These are phyloP conservation scores for Umbelopsis isabellina DNA, from an alignment of 192 early-diverging fungal genomes.

Conservation along the genomic window DNA sequence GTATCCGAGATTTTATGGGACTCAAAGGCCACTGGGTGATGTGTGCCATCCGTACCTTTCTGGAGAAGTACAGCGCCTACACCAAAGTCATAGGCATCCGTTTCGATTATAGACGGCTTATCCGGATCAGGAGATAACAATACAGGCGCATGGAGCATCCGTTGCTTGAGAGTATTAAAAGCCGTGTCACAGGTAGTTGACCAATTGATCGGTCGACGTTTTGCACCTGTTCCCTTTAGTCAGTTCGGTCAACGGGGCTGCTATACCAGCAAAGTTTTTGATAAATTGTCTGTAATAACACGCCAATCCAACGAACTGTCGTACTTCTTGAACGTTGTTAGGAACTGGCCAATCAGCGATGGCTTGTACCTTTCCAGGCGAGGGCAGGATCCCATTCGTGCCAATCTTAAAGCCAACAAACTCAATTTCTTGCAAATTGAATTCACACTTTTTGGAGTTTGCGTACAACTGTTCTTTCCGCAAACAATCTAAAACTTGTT, in stretches of 20 bases:
- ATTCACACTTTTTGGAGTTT: no score
- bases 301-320: constrained; percentile 28
- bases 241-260: constrained; percentile 22
- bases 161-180: constrained; percentile 1
- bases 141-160: background rate
- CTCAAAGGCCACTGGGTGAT: no score
- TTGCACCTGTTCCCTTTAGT: background rate
- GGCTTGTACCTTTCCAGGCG: no score
- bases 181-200: background rate
- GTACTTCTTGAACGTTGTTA: background rate
- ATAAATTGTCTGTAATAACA: constrained; percentile 37
- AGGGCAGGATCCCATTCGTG: no score
- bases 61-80: background rate
- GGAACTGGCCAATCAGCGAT: no score
- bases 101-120: constrained; percentile 3
- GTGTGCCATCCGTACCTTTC: background rate
- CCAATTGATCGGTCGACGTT: background rate
- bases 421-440: no score
- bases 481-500: no score
- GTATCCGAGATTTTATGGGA: no score
- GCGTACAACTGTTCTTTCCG: no score
- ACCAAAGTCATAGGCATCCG: constrained; percentile 14
- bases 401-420: no score
- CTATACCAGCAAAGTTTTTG: constrained; percentile 24
- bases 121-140: constrained; percentile 16